Evolutionary conservation across 2,329 filamentous ascomycete genomes (phyloP).

Genomic region (Samsoniella hepiali): DNA sequence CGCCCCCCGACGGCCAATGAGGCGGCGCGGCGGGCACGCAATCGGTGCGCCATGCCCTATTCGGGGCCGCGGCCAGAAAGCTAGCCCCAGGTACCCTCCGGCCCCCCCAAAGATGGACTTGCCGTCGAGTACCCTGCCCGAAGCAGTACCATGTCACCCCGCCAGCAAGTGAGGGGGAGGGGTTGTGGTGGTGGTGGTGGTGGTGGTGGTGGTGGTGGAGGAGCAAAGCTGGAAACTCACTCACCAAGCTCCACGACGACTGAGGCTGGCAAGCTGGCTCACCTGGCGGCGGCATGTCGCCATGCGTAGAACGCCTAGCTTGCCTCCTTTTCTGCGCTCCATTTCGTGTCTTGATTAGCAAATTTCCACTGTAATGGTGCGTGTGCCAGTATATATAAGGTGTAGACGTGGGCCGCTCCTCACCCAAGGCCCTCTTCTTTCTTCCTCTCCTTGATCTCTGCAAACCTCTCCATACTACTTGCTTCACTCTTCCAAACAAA

Average conservation of each 20-base stretch:
- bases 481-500: not conserved
- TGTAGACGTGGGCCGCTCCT: conserved; percentile 1
- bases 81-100: not conserved
- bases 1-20: conserved; percentile 25
- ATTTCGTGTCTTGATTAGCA: not conserved
- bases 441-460: not conserved
- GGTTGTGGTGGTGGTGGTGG: conserved; percentile 3
- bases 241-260: not conserved
- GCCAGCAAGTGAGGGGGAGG: conserved; percentile 12
- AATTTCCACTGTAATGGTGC: conserved; percentile 11
- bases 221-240: not conserved
- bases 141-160: not conserved
- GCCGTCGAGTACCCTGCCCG: no score
- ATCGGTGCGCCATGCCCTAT: conserved; percentile 25
- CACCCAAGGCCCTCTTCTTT: not conserved
- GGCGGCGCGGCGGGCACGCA: conserved; percentile 28
- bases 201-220: conserved; percentile 6
- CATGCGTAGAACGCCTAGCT: not conserved
- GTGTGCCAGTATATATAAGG: not conserved
- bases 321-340: not conserved
- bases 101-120: not conserved
- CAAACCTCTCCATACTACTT: not conserved
- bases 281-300: conserved; percentile 4
- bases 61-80: not conserved
- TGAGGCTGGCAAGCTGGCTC: not conserved